These are phyloP conservation scores for Psidium friedrichsthalianum DNA, from an alignment of 345 rosid species.

Conservation along the genomic window DNA sequence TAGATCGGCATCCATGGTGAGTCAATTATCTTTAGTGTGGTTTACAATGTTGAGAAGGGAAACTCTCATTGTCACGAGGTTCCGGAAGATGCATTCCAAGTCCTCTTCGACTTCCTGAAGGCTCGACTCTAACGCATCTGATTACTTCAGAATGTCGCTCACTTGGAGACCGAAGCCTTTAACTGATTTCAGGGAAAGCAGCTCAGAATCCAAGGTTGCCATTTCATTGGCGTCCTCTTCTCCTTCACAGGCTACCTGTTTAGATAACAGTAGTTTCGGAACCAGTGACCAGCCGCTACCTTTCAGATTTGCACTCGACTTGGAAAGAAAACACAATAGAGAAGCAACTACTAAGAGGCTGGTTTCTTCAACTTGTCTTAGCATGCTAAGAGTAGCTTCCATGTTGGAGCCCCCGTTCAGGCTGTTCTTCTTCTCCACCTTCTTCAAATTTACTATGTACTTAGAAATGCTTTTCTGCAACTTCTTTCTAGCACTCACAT, in stretches of 20 bases:
- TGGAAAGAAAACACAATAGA: not conserved
- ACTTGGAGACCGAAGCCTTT: not conserved
- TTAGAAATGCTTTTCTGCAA: conserved; percentile 9
- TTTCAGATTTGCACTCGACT: conserved; percentile 3
- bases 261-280: conserved; percentile 9
- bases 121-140: conserved; percentile 3
- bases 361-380: conserved; percentile 19
- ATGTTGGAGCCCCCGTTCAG: not conserved
- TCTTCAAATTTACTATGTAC: conserved; percentile 2
- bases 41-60: not conserved
- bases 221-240: not conserved
- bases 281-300: not conserved
- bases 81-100: conserved; percentile 8
- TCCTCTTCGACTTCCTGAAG: conserved; percentile 7
- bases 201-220: conserved; percentile 2
- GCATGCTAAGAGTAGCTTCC: not conserved
- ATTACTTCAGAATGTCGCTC: not conserved
- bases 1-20: not conserved
- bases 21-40: not conserved
- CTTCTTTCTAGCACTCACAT: conserved; percentile 10
- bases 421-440: not conserved
- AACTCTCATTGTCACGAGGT: conserved; percentile 8
- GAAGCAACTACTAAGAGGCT: conserved; percentile 5
- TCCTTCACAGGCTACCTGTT: not conserved
- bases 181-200: conserved; percentile 4